These are phyloP conservation scores for Eucalyptus cloeziana DNA, from an alignment of 345 rosid genomes.

Conservation along the genomic window DNA sequence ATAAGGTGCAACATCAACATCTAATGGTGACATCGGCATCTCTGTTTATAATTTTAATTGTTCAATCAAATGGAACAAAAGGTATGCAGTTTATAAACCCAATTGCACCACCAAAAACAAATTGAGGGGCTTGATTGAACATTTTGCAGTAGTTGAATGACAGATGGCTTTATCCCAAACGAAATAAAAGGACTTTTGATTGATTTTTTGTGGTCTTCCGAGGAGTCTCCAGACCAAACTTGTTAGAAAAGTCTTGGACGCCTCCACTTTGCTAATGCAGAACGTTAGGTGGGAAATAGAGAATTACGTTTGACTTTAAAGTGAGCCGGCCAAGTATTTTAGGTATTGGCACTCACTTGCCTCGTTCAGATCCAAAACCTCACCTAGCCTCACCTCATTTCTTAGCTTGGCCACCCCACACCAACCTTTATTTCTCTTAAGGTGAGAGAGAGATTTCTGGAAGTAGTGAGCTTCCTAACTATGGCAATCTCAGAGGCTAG, in stretches of 20 bases:
- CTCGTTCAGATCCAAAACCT: background rate
- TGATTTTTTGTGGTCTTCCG: accelerated
- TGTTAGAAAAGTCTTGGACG: background rate
- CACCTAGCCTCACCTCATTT: background rate
- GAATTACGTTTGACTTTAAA: too few relatives aligned
- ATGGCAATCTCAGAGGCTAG: background rate
- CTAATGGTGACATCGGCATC: background rate
- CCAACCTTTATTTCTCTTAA: accelerated
- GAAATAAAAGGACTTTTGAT: background rate
- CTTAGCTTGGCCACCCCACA: background rate
- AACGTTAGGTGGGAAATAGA: background rate
- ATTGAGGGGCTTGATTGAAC: too few relatives aligned
- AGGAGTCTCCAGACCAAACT: background rate
- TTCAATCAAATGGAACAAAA: background rate
- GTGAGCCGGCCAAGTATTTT: background rate
- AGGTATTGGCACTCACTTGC: background rate
- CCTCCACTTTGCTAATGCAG: background rate
- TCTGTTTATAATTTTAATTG: too few relatives aligned
- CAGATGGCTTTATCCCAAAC: background rate
- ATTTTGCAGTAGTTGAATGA: background rate
- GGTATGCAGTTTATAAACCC: background rate
- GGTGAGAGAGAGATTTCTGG: background rate
- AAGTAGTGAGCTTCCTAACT: background rate
- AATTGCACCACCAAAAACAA: background rate
- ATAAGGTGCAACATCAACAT: too few relatives aligned